Conservation (phyloP, 208 protist genomes). For the Trichomonas tenax region DNA sequence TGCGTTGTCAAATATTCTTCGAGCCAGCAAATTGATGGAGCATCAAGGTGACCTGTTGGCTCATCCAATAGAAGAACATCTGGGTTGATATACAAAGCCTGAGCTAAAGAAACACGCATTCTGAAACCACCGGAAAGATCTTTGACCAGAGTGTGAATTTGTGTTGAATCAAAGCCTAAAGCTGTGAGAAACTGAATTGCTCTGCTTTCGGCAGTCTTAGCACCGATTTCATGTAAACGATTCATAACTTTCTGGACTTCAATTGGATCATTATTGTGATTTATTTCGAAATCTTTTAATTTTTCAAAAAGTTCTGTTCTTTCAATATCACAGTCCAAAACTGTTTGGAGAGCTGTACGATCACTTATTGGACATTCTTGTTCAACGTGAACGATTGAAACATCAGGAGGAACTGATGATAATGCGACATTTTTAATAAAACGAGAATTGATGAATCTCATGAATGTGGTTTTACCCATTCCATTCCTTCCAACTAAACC, state of each 20-base stretch:
- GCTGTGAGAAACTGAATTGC: not conserved
- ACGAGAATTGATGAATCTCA: not conserved
- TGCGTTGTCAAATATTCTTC: not conserved
- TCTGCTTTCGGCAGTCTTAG: not conserved
- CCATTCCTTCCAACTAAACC: not conserved
- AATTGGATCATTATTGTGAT: not conserved
- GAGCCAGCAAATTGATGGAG: not conserved
- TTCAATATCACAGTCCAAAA: not conserved
- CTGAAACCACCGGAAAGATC: slow-evolving; percentile 33
- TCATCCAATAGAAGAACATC: slow-evolving; percentile 30
- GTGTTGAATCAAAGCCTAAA: not conserved
- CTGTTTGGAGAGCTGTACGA: not conserved
- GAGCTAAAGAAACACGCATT: slow-evolving; percentile 34
- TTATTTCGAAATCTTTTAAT: not conserved
- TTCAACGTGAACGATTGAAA: slow-evolving; percentile 17
- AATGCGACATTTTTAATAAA: not conserved
- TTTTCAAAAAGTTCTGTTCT: slow-evolving; percentile 3
- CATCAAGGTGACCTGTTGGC: slow-evolving; percentile 21
- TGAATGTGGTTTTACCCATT: not conserved
- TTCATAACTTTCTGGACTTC: not conserved
- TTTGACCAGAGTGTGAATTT: not conserved
- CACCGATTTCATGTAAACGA: not conserved
- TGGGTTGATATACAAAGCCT: slow-evolving; percentile 31
- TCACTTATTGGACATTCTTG: slow-evolving; percentile 9
- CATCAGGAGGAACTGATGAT: not conserved